Conservation (phyloP, 257 asterid genomes). For the Nicotiana sylvestris region DNA sequence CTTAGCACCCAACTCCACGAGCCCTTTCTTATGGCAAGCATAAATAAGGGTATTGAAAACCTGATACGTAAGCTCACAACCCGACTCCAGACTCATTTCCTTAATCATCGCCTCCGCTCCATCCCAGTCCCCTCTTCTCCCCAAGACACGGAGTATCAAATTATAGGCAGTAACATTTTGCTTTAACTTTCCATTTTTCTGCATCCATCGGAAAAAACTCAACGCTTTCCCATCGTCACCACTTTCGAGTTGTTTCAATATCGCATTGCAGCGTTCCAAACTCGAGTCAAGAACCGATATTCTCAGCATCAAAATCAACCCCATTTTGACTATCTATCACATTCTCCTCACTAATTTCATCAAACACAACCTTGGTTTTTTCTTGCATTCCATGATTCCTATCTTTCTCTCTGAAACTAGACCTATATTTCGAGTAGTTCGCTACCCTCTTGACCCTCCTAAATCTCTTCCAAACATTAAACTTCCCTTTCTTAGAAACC, state of each 20-base stretch:
- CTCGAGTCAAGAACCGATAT: conserved; percentile 32
- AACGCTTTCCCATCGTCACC: conserved; percentile 41
- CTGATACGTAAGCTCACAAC: conserved; percentile 47
- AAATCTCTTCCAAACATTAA: conserved; percentile 49
- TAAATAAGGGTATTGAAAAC: conserved; percentile 73
- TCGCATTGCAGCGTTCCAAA: conserved; percentile 45
- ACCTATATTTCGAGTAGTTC: conserved; percentile 21
- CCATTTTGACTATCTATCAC: conserved; percentile 23
- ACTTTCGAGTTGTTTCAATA: conserved; percentile 59
- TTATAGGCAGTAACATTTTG: conserved; percentile 59
- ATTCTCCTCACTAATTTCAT: conserved; percentile 15
- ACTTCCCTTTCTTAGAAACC: conserved; percentile 24
- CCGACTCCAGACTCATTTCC: conserved; percentile 51
- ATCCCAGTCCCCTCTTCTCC: conserved; percentile 64
- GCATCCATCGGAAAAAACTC: conserved; percentile 77
- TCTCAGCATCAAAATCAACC: conserved; percentile 23
- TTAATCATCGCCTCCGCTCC: conserved; percentile 53
- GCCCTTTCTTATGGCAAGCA: conserved; percentile 59
- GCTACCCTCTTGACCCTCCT: conserved; percentile 25
- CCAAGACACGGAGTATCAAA: conserved; percentile 64
- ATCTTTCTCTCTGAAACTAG: conserved; percentile 17
- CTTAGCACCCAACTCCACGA: conserved; percentile 48
- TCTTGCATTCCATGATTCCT: conserved; percentile 22
- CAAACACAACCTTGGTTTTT: conserved; percentile 9
- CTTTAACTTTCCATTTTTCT: conserved; percentile 58